Percentiles rank a stretch among this genome's conserved stretches.
These are phyloP conservation scores for Phaffomyces opuntiae DNA, from an alignment of 805 yeast genomes.

Conservation along the genomic window DNA sequence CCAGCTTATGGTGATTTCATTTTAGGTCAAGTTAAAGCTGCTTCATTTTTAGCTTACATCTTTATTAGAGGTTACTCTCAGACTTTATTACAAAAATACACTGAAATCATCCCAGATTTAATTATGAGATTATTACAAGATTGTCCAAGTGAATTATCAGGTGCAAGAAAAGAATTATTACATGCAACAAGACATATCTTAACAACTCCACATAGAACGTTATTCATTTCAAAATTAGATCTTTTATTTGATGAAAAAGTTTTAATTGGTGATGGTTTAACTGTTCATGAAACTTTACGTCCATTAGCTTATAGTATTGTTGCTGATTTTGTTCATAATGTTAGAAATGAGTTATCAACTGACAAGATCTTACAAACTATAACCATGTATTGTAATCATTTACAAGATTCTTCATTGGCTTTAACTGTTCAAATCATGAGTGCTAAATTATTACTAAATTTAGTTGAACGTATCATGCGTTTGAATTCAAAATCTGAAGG, in stretches of 20 bases:
- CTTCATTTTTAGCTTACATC: slow-evolving; percentile 89
- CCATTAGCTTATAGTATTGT: slow-evolving; percentile 93
- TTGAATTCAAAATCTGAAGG: slow-evolving; percentile 72
- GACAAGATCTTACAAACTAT: slow-evolving; percentile 86
- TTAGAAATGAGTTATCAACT: slow-evolving; percentile 73
- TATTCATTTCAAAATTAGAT: slow-evolving; percentile 82
- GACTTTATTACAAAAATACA: slow-evolving; percentile 48
- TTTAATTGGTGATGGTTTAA: slow-evolving; percentile 86
- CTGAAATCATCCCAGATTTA: slow-evolving; percentile 72
- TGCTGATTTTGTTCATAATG: slow-evolving; percentile 92
- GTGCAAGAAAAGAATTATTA: slow-evolving; percentile 84
- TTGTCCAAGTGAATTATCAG: slow-evolving; percentile 88
- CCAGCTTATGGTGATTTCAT: slow-evolving; percentile 82
- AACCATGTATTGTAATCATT: slow-evolving; percentile 66
- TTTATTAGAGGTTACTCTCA: slow-evolving; percentile 78
- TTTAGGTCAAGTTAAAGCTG: slow-evolving; percentile 91
- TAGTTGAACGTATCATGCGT: slow-evolving; percentile 83
- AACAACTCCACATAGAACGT: slow-evolving; percentile 76
- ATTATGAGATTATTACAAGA: slow-evolving; percentile 84
- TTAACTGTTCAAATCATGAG: slow-evolving; percentile 94
- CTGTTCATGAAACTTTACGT: slow-evolving; percentile 81
- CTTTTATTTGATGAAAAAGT: slow-evolving; percentile 80
- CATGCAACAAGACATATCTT: slow-evolving; percentile 95
- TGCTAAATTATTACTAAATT: slow-evolving; percentile 78
- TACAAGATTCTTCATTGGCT: slow-evolving; percentile 77